Evolutionary conservation across 208 protist genomes (phyloP), one percentile per base, ranked within the genome.

Genomic region (Entamoeba moshkovskii): DNA sequence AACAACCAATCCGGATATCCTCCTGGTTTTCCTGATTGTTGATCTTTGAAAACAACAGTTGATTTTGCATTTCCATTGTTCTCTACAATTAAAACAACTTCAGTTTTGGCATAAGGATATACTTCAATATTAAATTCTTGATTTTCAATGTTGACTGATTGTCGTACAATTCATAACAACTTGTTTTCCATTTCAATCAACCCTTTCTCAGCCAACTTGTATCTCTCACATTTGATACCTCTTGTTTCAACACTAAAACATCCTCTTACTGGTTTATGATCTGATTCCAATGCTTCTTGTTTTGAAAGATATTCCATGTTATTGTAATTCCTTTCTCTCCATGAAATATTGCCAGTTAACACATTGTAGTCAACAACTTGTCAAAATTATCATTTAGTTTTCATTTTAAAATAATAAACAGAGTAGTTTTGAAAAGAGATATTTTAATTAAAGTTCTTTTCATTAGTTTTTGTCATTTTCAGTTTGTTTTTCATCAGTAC

Each of bases 221-320:
- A 25, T 22, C 44, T 42, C 8, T 45, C 38, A 45, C 3, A 18
- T 38, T 16, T 42, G n/a, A 45, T 45, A 38, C 15, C 44, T 92
- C 38, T 38, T 45, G 38, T 45, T 16, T 46, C 38, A 45, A 92
- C 4, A 16, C 18, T 45, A 22, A 44, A 92, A 45, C 29, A 92
- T 45, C 48, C 94, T 73, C n/a, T 96, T 0, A 96, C 95, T 44
- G 95, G 95, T 15, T 47, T 46, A 85, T 96, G 95, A 42, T 96
- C 95, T 59, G 46, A 91, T 95, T 1, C 15, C 33, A 22, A 95
- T 45, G 38, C 73, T 46, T 73, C n/a, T 73, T 13, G 2, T 45
- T 0, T 48, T 18, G 1, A 25, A n/a, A 33, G 25, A 46, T 5
- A 46, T 45, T 15, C 95, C 1, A 93, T 29, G 2, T 16, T 46